Evolutionary conservation across 2,329 filamentous ascomycete species (phyloP).

Genomic region (Hyphodiscus sp.): DNA sequence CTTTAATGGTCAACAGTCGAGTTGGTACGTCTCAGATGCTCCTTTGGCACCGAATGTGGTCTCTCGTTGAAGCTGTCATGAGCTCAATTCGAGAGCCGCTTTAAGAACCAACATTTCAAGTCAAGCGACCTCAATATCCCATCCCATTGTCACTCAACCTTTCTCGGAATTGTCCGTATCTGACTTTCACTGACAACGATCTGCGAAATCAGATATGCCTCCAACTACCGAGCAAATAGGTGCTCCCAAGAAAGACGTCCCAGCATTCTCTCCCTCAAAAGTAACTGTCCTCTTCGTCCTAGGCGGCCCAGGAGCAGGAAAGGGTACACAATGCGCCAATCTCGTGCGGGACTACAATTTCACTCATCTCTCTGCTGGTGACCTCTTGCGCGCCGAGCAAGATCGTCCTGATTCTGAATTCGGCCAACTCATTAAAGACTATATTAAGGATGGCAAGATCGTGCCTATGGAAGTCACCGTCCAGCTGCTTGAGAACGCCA

Average conservation of each 20-base stretch:
- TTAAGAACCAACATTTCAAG: conserved; percentile 12
- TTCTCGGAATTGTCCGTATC: background rate
- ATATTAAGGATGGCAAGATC: conserved; percentile 91
- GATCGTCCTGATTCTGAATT: conserved; percentile 80
- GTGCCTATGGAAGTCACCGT: conserved; percentile 99
- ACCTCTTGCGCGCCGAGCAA: conserved; percentile 90
- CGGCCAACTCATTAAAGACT: conserved; percentile 83
- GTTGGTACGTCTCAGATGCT: conserved; percentile 26
- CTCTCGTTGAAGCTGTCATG: background rate
- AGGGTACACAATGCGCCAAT: conserved; percentile 90
- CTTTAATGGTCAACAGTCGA: conserved; percentile 43
- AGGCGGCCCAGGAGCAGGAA: conserved; percentile 89
- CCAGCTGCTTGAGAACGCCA: conserved; percentile 87
- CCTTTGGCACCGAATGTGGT: background rate
- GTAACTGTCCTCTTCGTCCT: conserved; percentile 96
- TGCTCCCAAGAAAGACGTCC: conserved; percentile 47
- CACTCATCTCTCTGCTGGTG: conserved; percentile 87
- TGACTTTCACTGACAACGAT: conserved; percentile 5
- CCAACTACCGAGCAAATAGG: conserved; percentile 31
- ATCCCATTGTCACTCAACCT: background rate
- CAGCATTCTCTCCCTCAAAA: conserved; percentile 67
- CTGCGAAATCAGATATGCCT: conserved; percentile 15
- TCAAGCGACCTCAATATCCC: background rate
- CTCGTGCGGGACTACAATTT: conserved; percentile 86
- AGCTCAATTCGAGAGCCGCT: conserved; percentile 22